These are phyloP conservation scores for Cordyceps militaris DNA, from an alignment of 2,329 filamentous ascomycete species.

Conservation along the genomic window DNA sequence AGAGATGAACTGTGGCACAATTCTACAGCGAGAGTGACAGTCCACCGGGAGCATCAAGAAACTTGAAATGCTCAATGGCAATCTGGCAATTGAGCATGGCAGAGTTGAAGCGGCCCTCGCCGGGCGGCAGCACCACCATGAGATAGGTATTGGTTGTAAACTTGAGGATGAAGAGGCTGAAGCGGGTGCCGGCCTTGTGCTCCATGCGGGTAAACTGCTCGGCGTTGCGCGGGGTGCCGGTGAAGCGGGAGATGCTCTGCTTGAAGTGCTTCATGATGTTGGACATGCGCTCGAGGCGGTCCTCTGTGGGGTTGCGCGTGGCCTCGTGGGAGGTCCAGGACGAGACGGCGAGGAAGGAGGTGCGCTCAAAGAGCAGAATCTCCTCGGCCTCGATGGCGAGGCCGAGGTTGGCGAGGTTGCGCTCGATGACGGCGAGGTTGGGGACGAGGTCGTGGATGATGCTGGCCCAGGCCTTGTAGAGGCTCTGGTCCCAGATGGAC, in stretches of 20 bases:
- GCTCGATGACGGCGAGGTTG: slow-evolving; percentile 81
- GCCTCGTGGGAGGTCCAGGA: slow-evolving; percentile 75
- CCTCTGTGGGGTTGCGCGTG: slow-evolving; percentile 75
- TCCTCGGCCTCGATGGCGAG: slow-evolving; percentile 87
- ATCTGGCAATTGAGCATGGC: slow-evolving; percentile 87
- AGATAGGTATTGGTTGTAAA: slow-evolving; percentile 98
- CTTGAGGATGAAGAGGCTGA: slow-evolving; percentile 91
- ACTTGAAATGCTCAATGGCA: slow-evolving; percentile 73
- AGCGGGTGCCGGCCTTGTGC: slow-evolving; percentile 67
- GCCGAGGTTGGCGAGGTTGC: slow-evolving; percentile 74
- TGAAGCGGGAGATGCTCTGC: slow-evolving; percentile 70
- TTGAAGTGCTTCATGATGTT: slow-evolving; percentile 99
- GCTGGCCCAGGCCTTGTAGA: slow-evolving; percentile 97
- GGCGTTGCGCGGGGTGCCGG: slow-evolving; percentile 70
- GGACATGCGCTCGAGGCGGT: slow-evolving; percentile 87
- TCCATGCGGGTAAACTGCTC: slow-evolving; percentile 78
- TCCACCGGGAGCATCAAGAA: slow-evolving; percentile 45
- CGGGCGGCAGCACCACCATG: slow-evolving; percentile 82
- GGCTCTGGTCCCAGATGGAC: slow-evolving; percentile 95
- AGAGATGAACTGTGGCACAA: too few species aligned
- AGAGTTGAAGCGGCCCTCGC: slow-evolving; percentile 84
- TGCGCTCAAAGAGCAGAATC: slow-evolving; percentile 88
- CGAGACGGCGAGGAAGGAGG: slow-evolving; percentile 93
- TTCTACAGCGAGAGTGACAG: slow-evolving; percentile 12
- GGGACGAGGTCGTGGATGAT: slow-evolving; percentile 98